Percentiles rank a stretch among this genome's conserved stretches.
Evolutionary conservation across 371 early-diverging fungal species (phyloP).

Genomic region (Syncephalastrum monosporum): DNA sequence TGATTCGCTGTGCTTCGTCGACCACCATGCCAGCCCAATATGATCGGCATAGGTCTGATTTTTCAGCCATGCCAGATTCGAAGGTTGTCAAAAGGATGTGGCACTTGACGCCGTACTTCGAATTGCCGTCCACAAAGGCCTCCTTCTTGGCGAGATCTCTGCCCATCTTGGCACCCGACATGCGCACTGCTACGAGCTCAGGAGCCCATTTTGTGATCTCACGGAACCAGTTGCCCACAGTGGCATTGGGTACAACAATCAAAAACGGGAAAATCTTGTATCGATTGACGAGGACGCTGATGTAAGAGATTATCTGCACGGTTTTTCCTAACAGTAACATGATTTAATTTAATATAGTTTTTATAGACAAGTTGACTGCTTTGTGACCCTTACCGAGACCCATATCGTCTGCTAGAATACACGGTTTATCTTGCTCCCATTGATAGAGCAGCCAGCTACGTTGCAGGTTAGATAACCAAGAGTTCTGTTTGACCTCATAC

Average conservation of each 20-base stretch:
- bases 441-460: slow-evolving; percentile 74
- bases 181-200: slow-evolving; percentile 57
- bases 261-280: slow-evolving; percentile 72
- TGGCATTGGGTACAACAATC: slow-evolving; percentile 83
- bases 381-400: slow-evolving; percentile 69
- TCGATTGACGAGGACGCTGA: slow-evolving; percentile 54
- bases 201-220: slow-evolving; percentile 85
- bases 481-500: slow-evolving; percentile 1
- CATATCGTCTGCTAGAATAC: slow-evolving; percentile 95
- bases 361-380: slow-evolving; percentile 46
- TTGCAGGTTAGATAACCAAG: slow-evolving; percentile 2
- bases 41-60: slow-evolving; percentile 20
- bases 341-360: slow-evolving; percentile 52
- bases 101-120: slow-evolving; percentile 49
- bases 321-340: slow-evolving; percentile 67
- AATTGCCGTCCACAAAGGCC: slow-evolving; percentile 56
- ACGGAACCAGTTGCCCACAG: slow-evolving; percentile 79
- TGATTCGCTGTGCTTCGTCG: slow-evolving; percentile 90
- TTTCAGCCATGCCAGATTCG: slow-evolving; percentile 60
- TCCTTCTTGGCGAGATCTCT: slow-evolving; percentile 57
- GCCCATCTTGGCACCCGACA: slow-evolving; percentile 46
- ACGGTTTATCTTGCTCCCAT: slow-evolving; percentile 57
- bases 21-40: slow-evolving; percentile 71
- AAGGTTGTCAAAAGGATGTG: slow-evolving; percentile 84
- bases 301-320: slow-evolving; percentile 80